Conservation (phyloP, 257 asterid genomes). For the Fraxinus excelsior region DNA sequence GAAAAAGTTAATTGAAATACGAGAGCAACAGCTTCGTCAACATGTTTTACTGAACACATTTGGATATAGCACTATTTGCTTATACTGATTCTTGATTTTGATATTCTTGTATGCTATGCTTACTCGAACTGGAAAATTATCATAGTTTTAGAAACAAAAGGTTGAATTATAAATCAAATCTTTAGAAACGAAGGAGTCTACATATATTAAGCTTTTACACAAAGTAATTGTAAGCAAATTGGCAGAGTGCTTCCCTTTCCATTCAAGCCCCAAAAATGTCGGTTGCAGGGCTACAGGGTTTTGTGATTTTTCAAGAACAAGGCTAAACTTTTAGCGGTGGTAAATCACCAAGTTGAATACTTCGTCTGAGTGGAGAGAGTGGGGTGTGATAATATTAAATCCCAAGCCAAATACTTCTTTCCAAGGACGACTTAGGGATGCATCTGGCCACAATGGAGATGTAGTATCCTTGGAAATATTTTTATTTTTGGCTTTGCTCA, state of each 20-base stretch:
- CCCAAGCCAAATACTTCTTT: background rate
- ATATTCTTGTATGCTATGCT: slow-evolving; percentile 3
- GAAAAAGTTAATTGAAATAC: slow-evolving; percentile 21
- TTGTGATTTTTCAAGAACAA: background rate
- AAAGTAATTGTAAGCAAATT: background rate
- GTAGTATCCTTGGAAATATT: background rate
- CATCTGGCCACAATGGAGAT: background rate
- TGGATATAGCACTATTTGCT: slow-evolving; percentile 15
- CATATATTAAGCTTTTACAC: background rate
- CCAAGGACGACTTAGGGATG: background rate
- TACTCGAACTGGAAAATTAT: background rate
- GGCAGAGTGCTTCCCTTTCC: background rate
- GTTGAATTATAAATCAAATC: background rate
- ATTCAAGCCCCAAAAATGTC: background rate
- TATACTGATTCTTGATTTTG: slow-evolving; percentile 17
- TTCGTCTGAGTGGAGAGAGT: background rate
- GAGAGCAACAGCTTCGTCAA: background rate
- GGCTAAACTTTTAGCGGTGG: background rate
- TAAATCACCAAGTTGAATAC: background rate
- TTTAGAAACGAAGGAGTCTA: background rate
- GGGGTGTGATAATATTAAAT: background rate
- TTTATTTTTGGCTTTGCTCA: background rate
- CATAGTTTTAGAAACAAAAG: background rate
- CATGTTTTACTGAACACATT: background rate
- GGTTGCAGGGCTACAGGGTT: background rate